Evolutionary conservation across 768 basidiomycete genomes (phyloP).

Genomic region (Suillus occidentalis): DNA sequence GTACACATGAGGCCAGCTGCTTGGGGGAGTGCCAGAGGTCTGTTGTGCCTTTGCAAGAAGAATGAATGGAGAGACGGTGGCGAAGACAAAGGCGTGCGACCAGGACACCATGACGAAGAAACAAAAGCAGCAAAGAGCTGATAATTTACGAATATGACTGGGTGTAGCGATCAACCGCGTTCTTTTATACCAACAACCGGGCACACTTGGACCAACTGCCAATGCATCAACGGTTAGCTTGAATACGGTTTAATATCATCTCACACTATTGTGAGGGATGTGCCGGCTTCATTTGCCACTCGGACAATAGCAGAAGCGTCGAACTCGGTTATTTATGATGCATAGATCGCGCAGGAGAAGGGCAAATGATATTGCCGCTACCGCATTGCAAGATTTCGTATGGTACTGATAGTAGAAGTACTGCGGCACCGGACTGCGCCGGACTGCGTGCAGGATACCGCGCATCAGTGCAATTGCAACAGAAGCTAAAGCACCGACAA

Average conservation of each 20-base stretch:
- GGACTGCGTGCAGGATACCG: neutral
- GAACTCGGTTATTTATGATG: neutral
- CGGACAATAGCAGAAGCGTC: neutral
- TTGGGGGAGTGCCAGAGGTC: conserved; percentile 22
- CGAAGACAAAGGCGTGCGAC: conserved; percentile 14
- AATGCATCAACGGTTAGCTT: neutral
- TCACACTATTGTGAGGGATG: conserved; percentile 15
- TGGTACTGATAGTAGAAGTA: neutral
- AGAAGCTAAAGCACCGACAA: neutral
- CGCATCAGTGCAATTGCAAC: neutral
- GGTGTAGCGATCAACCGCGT: neutral
- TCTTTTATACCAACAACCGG: conserved; percentile 4
- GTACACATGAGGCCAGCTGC: conserved; percentile 42
- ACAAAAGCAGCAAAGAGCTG: conserved; percentile 9
- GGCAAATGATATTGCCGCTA: neutral
- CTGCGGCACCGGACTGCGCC: neutral
- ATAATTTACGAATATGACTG: conserved; percentile 9
- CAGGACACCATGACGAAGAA: conserved; percentile 20
- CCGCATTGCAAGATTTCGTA: neutral
- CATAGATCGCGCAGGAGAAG: neutral
- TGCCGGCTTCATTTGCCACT: neutral
- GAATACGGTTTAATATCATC: conserved; percentile 1
- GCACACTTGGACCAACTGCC: neutral
- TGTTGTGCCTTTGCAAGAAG: conserved; percentile 23
- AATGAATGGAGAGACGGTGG: conserved; percentile 4